These are phyloP conservation scores for Macadamia tetraphylla DNA, from an alignment of 164 flowering plant species.

Conservation along the genomic window DNA sequence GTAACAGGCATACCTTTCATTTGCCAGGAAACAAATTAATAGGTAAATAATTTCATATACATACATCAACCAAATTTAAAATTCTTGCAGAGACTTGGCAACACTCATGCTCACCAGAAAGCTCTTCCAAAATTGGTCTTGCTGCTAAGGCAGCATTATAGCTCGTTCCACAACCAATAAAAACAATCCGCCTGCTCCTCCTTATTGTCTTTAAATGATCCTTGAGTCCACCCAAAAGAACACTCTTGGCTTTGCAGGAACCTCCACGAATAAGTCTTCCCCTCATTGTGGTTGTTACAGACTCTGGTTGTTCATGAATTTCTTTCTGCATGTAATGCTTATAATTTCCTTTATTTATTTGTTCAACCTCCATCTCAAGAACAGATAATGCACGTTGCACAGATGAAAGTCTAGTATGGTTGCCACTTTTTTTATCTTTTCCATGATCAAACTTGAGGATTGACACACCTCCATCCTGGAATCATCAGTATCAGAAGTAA, in stretches of 20 bases:
- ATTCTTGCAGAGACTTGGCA: not conserved
- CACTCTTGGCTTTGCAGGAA: conserved; percentile 70
- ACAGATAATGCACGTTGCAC: conserved; percentile 91
- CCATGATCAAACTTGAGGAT: conserved; percentile 69
- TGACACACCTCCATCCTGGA: conserved; percentile 82
- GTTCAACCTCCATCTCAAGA: conserved; percentile 98
- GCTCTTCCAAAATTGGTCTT: conserved; percentile 87
- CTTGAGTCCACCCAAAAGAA: conserved; percentile 90
- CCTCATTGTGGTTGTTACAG: conserved; percentile 90
- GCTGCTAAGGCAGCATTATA: conserved; percentile 97
- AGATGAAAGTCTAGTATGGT: conserved; percentile 64
- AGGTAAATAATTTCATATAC: not conserved
- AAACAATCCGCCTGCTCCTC: conserved; percentile 85
- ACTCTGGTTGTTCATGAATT: conserved; percentile 96
- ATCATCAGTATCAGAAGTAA: conserved; percentile 5
- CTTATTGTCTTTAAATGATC: conserved; percentile 94
- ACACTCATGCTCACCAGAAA: conserved; percentile 40
- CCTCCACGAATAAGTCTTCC: conserved; percentile 91
- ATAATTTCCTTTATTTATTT: conserved; percentile 90
- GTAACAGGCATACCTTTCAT: conserved; percentile 78
- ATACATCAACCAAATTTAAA: conserved; percentile 13
- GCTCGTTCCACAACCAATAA: conserved; percentile 98
- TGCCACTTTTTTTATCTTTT: conserved; percentile 43
- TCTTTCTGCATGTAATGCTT: conserved; percentile 99
- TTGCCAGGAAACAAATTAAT: not conserved